Evolutionary conservation across 345 rosid genomes (phyloP), one percentile per base, ranked within the genome.

Genomic region (Acer negundo): DNA sequence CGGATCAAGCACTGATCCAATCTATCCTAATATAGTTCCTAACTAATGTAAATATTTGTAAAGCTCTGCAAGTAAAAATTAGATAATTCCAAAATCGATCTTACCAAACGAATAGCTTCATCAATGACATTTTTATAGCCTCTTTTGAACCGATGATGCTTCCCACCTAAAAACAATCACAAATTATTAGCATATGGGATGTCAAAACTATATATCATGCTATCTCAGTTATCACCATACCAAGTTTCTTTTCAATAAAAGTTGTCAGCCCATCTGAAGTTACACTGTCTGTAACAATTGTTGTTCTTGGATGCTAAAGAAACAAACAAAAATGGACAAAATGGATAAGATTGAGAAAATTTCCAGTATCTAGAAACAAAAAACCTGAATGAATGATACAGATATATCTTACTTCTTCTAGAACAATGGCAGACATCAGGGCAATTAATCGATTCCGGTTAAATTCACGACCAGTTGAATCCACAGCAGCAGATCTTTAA

Each of bases 401-500:
- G 4, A 20, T 68, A 72, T 24, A 73, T 62, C 93, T 86, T 92
- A 96, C 98, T 82, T 96, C 97, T 82, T 93, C 97, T 61, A 96
- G 90, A 78, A 94, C 97, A 85, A 94, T 92, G 69, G 99, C 99
- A 67, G 98, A 92, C 80, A 91, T 84, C 72, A 94, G 82, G 65
- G 99, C 98, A 83, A 96, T 93, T 69, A 96, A 82, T 62, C 97
- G 94, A 85, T 96, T 96, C 62, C 99, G 93, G 79, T 96, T 96
- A 64, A 96, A 85, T 82, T 93, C 98, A 35, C 84, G 89, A 67
- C 97, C 98, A 73, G 88, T 66, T 70, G 97, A 90, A 86, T 96
- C 99, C 86, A 96, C 99, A 74, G 97, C 99, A 84, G 99, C 99
- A 85, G 99, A 96, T 88, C 99, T 94, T 74, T 35, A 75, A 20